Base-by-base conservation (phyloP, 306 rosid species). In the Astragalus membranaceus region DNA sequence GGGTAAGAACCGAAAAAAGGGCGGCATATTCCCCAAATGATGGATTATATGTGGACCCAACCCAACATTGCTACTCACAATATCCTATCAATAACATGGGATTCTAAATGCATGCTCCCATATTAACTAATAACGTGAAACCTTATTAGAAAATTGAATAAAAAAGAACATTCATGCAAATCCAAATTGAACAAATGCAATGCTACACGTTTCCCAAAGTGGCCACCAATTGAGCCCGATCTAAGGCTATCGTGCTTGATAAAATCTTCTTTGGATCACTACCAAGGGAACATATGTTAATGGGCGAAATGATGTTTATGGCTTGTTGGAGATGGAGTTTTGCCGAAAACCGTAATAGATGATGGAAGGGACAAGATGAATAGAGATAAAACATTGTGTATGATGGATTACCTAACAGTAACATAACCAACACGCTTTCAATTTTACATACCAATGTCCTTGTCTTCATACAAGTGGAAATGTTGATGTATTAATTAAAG, bases 241-340 rank as follows among this genome's bases (percentile, higher is more conserved):
- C 60, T 47, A 78, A 52, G 71, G 48, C 43, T 43, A 76, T 76
- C 44, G 0, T 64, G 78, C 67, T 62, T 3, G 32, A 64, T 37
- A 17, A 69, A 47, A 63, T 55, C 29, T 69, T 48, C 12, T 39
- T 39, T 5, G 71, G 54, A 81, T 50, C 63, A 26, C 36, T 69
- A 66, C 67, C 48, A 80, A 65, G 78, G 75, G 81, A 68, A 64
- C 82, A 76, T 0, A 46, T 76, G 9, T 17, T 54, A 74, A 75
- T 64, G 83, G 79, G 66, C 46, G 69, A 74, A 55, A 76, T 64
- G 76, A 75, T 75, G 72, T 59, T 46, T 77, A 51, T 85, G 88
- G 81, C 81, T 70, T 76, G 50, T 85, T 84, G 91, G 87, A 54
- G 83, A 81, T 89, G 90, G 90, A 85, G 78, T 64, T 81, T 85